Evolutionary conservation across 495 filamentous ascomycete species (phyloP).

Genomic region (Patellaria atrata): DNA sequence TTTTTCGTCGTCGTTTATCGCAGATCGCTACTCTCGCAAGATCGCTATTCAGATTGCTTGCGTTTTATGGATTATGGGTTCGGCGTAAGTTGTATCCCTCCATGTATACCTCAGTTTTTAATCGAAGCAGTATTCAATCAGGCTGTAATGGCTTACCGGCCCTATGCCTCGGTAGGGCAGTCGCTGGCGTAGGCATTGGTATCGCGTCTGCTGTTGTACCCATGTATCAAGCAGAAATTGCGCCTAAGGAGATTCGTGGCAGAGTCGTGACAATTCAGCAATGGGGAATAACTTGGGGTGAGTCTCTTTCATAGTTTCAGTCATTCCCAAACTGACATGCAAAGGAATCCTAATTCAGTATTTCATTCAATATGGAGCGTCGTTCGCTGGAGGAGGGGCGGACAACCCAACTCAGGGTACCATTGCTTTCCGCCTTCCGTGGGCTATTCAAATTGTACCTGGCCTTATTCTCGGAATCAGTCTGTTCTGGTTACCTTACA

Average conservation of each 20-base stretch:
- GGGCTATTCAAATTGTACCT: constrained; percentile 58
- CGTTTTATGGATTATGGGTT: constrained; percentile 57
- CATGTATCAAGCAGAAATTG: constrained; percentile 65
- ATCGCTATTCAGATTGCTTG: constrained; percentile 51
- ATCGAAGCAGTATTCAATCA: constrained; percentile 34
- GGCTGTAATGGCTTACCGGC: constrained; percentile 42
- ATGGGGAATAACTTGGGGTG: constrained; percentile 55
- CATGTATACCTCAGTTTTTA: not conserved
- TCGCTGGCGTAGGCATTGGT: constrained; percentile 62
- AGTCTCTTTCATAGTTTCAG: not conserved
- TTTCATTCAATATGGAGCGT: constrained; percentile 57
- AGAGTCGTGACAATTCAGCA: constrained; percentile 58
- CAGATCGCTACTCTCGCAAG: constrained; percentile 52
- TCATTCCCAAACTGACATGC: not conserved
- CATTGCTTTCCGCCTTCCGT: constrained; percentile 55
- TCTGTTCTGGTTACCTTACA: constrained; percentile 55
- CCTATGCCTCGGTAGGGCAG: constrained; percentile 51
- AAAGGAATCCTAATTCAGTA: constrained; percentile 34
- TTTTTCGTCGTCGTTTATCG: constrained; percentile 45
- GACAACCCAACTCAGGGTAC: constrained; percentile 39
- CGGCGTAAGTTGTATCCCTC: constrained; percentile 31
- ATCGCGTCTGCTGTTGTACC: constrained; percentile 63
- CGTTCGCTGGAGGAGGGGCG: constrained; percentile 41
- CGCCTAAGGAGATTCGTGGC: constrained; percentile 63
- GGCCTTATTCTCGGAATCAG: constrained; percentile 48